Conservation (phyloP, 805 yeast species). For the Candida pseudofarinosa region DNA sequence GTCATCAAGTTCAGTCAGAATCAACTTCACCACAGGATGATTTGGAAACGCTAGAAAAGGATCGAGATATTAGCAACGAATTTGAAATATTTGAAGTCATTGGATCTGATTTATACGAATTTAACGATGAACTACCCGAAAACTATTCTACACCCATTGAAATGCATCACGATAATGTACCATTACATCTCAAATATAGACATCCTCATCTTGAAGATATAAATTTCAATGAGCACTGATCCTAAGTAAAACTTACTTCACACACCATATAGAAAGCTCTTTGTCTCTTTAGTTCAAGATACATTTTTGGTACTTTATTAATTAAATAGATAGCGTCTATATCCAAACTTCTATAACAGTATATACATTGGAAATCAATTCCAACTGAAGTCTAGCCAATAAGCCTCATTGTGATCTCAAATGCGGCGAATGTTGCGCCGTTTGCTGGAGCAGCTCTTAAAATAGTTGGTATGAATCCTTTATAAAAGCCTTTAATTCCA, state of each 20-base stretch:
- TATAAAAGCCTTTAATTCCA: conserved; percentile 77
- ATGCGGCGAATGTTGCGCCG: conserved; percentile 93
- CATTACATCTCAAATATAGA: too few species aligned
- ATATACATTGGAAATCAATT: too few species aligned
- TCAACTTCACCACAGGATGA: conserved; percentile 2
- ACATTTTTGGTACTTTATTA: too few species aligned
- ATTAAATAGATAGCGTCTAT: too few species aligned
- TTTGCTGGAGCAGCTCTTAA: conserved; percentile 98
- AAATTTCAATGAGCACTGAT: too few species aligned
- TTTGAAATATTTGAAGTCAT: conserved; percentile 28
- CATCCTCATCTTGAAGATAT: too few species aligned
- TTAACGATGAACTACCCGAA: conserved; percentile 37
- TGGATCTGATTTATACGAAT: conserved; percentile 38
- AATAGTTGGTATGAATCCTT: conserved; percentile 89
- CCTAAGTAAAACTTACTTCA: too few species aligned
- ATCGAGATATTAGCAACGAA: conserved; percentile 2
- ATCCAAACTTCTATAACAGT: too few species aligned
- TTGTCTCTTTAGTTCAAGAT: too few species aligned
- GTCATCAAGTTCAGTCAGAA: conserved; percentile 12
- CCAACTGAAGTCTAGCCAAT: conserved; percentile 18
- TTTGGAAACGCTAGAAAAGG: neutral
- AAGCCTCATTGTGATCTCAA: conserved; percentile 81
- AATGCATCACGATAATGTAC: neutral
- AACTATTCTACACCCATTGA: conserved; percentile 40
- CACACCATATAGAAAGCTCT: too few species aligned